Evolutionary conservation across 1,284 basidiomycete genomes (phyloP), one percentile per base, ranked within the genome.

Genomic region (Trametes sp.): DNA sequence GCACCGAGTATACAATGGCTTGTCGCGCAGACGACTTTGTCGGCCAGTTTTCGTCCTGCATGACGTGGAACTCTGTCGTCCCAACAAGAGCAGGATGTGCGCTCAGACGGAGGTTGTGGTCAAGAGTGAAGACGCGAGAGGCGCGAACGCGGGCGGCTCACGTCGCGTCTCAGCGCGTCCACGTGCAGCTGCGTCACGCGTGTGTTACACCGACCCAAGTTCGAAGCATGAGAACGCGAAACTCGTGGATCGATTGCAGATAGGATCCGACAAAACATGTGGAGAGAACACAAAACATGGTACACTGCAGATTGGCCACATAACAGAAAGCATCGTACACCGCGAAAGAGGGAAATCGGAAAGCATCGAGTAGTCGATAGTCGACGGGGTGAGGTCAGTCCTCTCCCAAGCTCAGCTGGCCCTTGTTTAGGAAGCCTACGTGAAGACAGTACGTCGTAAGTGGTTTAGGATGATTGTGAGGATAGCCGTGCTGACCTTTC

Each of bases 401-500:
- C 14, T 70, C 57, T 26, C 53, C 49, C 61, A 65, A 29, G 23
- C 62, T 64, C 67, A 67, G 71, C 66, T 75, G 80, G 46, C 78
- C 79, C 63, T 78, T 72, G 59, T 78, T 79, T 56, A 81, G 54
- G 73, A 79, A 81, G 21, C 79, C 79, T 80, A 46, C 4, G 16
- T 26, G n/a, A 42, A 26, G 19, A 31, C 10, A 28, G 13, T 45
- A 24, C 36, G 16, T 24, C 21, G 13, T 41, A 11, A 28, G 7
- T 14, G 5, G 7, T 28, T n/a, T 8, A 13, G 10, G n/a, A 4
- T 36, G 23, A 24, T 29, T 3, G 28, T 19, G 26, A 24, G 52
- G 2, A n/a, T 5, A 51, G 14, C 26, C 13, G 28, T 42, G 57
- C 69, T 36, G 48, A 89, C 92, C 93, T 80, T 88, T 89, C 72